A percentile compares a stretch with the other conserved stretches of the same genome.
phyloP scores from a whole-genome alignment of 2,329 filamentous ascomycete genomes.

The Dothistroma septosporum region DNA sequence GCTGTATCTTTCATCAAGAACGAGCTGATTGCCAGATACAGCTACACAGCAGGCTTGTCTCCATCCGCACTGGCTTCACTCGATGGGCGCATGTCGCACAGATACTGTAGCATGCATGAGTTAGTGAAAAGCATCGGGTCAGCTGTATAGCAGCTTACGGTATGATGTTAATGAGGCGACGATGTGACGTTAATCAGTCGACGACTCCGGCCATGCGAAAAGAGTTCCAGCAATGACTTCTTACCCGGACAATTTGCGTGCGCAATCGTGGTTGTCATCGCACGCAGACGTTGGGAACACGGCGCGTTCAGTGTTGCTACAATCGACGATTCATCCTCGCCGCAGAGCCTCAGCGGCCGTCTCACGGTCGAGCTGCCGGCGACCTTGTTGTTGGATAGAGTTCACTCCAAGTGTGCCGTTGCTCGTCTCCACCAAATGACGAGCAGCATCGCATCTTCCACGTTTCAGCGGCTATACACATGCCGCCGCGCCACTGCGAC shows the following conservation, averaged over 20 bases:
- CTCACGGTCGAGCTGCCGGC: not conserved
- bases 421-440: conserved; percentile 7
- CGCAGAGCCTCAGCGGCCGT: not conserved
- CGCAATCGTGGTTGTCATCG: not conserved
- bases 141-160: not conserved
- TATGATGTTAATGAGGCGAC: not conserved
- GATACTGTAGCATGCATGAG: not conserved
- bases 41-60: not conserved
- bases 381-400: conserved; percentile 6
- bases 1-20: not conserved
- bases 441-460: conserved; percentile 3
- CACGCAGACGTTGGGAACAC: not conserved
- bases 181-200: not conserved
- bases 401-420: conserved; percentile 4
- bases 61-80: not conserved
- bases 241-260: not conserved
- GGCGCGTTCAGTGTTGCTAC: not conserved
- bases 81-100: not conserved
- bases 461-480: conserved; percentile 5
- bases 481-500: not conserved
- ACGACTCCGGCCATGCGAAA: not conserved
- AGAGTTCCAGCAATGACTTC: not conserved
- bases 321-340: conserved; percentile 4
- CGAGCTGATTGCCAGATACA: not conserved
- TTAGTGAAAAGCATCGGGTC: not conserved